Conservation (phyloP, 1,284 basidiomycete genomes). For the Microbotryum violaceum region DNA sequence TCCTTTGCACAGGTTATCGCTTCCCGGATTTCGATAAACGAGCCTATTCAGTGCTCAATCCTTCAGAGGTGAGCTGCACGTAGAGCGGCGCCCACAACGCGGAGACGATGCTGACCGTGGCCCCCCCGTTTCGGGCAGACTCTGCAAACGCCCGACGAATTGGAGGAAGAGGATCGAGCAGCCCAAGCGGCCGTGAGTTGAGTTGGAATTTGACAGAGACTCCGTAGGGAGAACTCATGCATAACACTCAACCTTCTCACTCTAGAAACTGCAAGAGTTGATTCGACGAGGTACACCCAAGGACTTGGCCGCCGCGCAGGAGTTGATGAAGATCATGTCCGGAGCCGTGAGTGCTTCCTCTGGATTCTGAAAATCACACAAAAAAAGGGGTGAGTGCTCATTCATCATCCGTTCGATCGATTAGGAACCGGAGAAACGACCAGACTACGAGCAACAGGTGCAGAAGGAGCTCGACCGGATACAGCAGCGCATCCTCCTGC, state of each 20-base stretch:
- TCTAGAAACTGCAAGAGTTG: constrained; percentile 85
- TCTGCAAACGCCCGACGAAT: constrained; percentile 87
- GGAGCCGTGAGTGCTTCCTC: constrained; percentile 55
- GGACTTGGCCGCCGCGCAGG: constrained; percentile 90
- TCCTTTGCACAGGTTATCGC: constrained; percentile 57
- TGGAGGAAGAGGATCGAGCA: constrained; percentile 89
- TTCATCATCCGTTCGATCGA: not conserved
- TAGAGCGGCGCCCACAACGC: too few relatives aligned
- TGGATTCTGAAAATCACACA: not conserved
- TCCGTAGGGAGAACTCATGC: too few relatives aligned
- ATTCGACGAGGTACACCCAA: constrained; percentile 92
- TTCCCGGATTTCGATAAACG: constrained; percentile 62
- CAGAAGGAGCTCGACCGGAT: constrained; percentile 86
- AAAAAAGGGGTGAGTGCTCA: not conserved
- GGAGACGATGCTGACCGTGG: not conserved
- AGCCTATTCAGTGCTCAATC: constrained; percentile 46
- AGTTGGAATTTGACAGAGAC: not conserved
- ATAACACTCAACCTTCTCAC: not conserved
- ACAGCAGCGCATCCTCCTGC: constrained; percentile 83
- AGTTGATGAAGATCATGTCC: constrained; percentile 92
- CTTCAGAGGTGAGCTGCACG: constrained; percentile 45
- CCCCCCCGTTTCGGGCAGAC: constrained; percentile 49
- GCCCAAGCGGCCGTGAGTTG: constrained; percentile 73
- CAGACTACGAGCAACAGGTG: constrained; percentile 85
- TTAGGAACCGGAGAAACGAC: constrained; percentile 79